phyloP scores from a whole-genome alignment of 106 monocot species.

The Agapanthus africanus region DNA sequence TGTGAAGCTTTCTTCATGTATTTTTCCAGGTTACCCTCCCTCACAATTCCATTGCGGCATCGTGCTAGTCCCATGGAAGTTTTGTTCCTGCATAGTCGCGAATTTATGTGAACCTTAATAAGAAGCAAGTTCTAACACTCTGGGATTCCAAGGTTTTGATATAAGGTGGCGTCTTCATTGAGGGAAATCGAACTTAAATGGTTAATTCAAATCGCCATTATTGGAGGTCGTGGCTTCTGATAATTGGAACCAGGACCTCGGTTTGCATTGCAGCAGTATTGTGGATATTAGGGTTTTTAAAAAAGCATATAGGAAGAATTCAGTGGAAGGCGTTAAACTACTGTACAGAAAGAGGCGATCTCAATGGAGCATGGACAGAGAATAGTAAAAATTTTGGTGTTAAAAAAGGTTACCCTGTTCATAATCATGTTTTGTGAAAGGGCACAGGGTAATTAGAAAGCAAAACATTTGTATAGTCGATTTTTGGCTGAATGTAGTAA shows the following conservation, averaged over 20 bases:
- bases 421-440: slow-evolving; percentile 2
- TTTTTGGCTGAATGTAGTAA: slow-evolving; percentile 18
- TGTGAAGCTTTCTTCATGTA: slow-evolving; percentile 26
- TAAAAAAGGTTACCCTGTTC: neutral
- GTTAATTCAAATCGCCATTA: neutral
- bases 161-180: neutral
- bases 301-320: neutral
- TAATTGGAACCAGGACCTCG: slow-evolving; percentile 1
- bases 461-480: slow-evolving; percentile 19
- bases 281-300: slow-evolving; percentile 29
- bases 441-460: neutral
- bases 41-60: slow-evolving; percentile 13
- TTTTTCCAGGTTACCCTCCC: neutral
- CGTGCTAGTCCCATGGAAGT: slow-evolving; percentile 2
- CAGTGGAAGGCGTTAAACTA: slow-evolving; percentile 1
- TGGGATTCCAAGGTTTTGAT: neutral
- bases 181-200: neutral
- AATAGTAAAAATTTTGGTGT: neutral
- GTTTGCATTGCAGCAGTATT: neutral
- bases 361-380: slow-evolving; percentile 12
- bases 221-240: neutral
- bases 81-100: neutral
- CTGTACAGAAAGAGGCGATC: slow-evolving; percentile 26
- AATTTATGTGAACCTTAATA: neutral
- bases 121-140: neutral